Base-by-base conservation (phyloP, 768 basidiomycete species). In the Pluteus cervinus region DNA sequence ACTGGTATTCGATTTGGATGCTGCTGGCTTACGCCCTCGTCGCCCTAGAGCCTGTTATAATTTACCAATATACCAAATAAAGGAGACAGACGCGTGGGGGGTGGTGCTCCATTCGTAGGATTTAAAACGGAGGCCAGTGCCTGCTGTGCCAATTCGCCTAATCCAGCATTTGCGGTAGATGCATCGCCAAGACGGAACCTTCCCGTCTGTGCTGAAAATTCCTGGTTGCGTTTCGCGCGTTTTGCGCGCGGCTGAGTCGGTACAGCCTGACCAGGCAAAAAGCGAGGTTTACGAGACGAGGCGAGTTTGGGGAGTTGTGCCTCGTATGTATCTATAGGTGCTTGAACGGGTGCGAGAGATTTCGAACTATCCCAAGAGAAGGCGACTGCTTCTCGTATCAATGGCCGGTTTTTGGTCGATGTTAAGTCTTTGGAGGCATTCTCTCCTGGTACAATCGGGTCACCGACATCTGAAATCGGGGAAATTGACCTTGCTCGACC, bases 381-480 rank as follows among this genome's bases (percentile, higher is more conserved):
- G 15, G 62, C 79, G 25, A 81, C 57, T n/a, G 75, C 63, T 50
- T 78, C 71, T 33, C 79, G 69, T 45, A 81, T 68, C 20, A 81
- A 51, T 24, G 79, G 79, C 5, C 62, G 60, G 24, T 64, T 58
- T 15, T 60, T 43, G 29, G 69, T 71, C 28, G 71, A 70, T 41
- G 75, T 69, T 8, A 71, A 65, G 42, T 73, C 68, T 44, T 69
- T 66, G 35, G 66, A 58, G 26, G 55, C 61, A 17, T 61, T 51
- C n/a, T n/a, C n/a, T 7, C 60, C 56, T 40, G 65, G 63, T 23
- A 67, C 46, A 34, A 56, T 64, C 24, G 58, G 45, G 42, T 67
- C 58, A 9, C 50, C 75, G 47, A 76, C 76, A 37, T 79, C 75
- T 9, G 72, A 74, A 24, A 76, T 73, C 3, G 79, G 76, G 4